Percentiles rank a stretch among this genome's conserved stretches.
These are phyloP conservation scores for Paralagenidium karlingii DNA, from an alignment of 352 stramenopile species.

Conservation along the genomic window DNA sequence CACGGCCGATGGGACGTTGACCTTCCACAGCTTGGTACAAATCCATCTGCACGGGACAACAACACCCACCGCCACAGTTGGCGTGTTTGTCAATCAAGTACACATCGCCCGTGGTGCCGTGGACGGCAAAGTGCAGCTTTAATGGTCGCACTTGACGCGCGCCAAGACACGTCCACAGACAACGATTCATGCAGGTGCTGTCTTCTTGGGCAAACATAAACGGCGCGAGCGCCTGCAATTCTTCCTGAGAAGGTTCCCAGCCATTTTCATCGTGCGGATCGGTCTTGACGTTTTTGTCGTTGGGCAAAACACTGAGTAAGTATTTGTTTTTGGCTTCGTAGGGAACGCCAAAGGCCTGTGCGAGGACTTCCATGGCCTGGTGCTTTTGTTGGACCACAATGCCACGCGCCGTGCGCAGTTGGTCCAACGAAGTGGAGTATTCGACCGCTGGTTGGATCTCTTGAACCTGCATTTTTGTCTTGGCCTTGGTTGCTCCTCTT, in stretches of 20 bases:
- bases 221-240: constrained; percentile 28
- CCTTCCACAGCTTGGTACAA: constrained; percentile 11
- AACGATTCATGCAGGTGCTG: constrained; percentile 17
- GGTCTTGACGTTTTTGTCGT: constrained; percentile 39
- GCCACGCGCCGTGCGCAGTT: too few species aligned
- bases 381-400: constrained; percentile 44
- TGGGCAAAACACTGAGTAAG: constrained; percentile 23
- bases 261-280: constrained; percentile 21
- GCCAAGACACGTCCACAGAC: constrained; percentile 18
- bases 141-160: constrained; percentile 25
- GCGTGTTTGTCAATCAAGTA: constrained; percentile 31
- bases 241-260: constrained; percentile 25
- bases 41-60: constrained; percentile 31
- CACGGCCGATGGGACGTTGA: constrained; percentile 23
- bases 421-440: too few species aligned
- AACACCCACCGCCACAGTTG: constrained; percentile 17
- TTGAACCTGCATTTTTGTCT: too few species aligned
- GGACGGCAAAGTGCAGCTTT: constrained; percentile 29
- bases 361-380: constrained; percentile 24
- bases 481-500: too few species aligned
- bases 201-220: constrained; percentile 34
- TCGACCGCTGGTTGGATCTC: too few species aligned
- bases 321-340: constrained; percentile 54
- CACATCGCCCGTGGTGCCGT: constrained; percentile 19
- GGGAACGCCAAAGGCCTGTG: constrained; percentile 32